Base-by-base conservation (phyloP, 2,329 filamentous ascomycete genomes). In the Dothideomycetidae sp. region DNA sequence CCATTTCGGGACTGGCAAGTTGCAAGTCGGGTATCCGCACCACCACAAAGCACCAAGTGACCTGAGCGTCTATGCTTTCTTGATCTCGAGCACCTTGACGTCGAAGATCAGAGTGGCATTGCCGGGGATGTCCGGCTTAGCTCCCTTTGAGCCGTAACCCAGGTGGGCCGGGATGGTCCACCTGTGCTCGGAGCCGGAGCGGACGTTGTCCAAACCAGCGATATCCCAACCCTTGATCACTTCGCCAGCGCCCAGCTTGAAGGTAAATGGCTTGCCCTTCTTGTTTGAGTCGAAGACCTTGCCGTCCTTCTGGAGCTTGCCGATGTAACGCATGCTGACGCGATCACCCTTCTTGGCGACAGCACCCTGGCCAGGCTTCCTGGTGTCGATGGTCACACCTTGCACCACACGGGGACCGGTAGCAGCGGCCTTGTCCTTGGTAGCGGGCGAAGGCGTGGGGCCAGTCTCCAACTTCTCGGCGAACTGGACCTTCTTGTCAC, bases 211-310 rank as follows among this genome's bases (percentile, higher is more conserved):
- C 50, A 98, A 68, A 63, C 90, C 90, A n/a, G n/a, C n/a, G 47
- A 96, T 74, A 59, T 98, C 92, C 92, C 90, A 96, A 50, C 90
- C 90, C 73, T 93, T 90, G 69, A 98, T 98, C 53, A 98, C 92
- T 62, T 96, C 83, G 44, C 86, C 86, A 57, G 78, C 75, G 50
- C 90, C 92, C 44, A 92, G 76, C 70, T 88, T 93, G 75, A 96
- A 96, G 49, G 72, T 73, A 68, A 98, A 98, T 41, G 92, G 88
- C 68, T 93, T 86, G 53, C 90, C 90, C 69, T 92, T 94, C 73
- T 96, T 98, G 73, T 98, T 96, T 62, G 81, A 72, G 63, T 96
- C 88, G 55, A 98, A 98, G 49, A 93, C 77, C 67, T 94, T 92
- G 63, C 85, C 85, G 61, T 93, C 81, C 55, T 78, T 73, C 45